Evolutionary conservation across 768 basidiomycete genomes (phyloP).

Genomic region (Gymnopilus junonius): DNA sequence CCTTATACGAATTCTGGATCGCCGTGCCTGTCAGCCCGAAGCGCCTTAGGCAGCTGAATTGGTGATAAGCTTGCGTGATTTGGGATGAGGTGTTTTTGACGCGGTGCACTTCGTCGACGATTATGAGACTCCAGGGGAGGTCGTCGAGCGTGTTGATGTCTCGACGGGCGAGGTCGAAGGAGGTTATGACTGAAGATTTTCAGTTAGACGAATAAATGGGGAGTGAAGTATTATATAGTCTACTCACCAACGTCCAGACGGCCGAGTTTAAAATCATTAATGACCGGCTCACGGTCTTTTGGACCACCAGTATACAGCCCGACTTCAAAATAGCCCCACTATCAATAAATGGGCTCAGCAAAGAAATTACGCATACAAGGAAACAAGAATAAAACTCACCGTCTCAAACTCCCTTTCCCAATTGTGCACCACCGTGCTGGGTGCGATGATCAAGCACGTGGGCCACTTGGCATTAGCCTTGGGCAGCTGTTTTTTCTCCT

Average conservation of each 20-base stretch:
- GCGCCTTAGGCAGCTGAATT: slow-evolving; percentile 66
- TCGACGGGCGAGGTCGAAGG: slow-evolving; percentile 74
- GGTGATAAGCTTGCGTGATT: slow-evolving; percentile 70
- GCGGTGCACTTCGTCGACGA: slow-evolving; percentile 90
- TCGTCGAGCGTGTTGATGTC: slow-evolving; percentile 73
- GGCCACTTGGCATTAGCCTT: slow-evolving; percentile 78
- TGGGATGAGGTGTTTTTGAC: slow-evolving; percentile 80
- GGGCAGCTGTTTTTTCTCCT: slow-evolving; percentile 54
- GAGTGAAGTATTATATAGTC: background rate
- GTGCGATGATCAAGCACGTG: slow-evolving; percentile 87
- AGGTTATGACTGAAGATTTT: slow-evolving; percentile 81
- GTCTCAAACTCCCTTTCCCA: slow-evolving; percentile 91
- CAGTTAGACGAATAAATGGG: slow-evolving; percentile 4
- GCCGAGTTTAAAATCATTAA: slow-evolving; percentile 79
- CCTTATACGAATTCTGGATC: slow-evolving; percentile 85
- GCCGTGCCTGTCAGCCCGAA: slow-evolving; percentile 88
- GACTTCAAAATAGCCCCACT: slow-evolving; percentile 97
- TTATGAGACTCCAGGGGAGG: slow-evolving; percentile 72
- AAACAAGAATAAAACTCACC: slow-evolving; percentile 40
- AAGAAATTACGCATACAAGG: background rate
- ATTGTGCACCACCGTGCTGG: slow-evolving; percentile 81
- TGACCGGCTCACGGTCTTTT: slow-evolving; percentile 56
- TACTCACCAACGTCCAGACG: slow-evolving; percentile 80
- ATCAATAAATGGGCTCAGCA: background rate
- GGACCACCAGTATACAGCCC: slow-evolving; percentile 65